Percentiles rank a stretch among this genome's conserved stretches.
phyloP scores from a whole-genome alignment of 2,329 filamentous ascomycete species.

The Thielaviopsis ethacetica region DNA sequence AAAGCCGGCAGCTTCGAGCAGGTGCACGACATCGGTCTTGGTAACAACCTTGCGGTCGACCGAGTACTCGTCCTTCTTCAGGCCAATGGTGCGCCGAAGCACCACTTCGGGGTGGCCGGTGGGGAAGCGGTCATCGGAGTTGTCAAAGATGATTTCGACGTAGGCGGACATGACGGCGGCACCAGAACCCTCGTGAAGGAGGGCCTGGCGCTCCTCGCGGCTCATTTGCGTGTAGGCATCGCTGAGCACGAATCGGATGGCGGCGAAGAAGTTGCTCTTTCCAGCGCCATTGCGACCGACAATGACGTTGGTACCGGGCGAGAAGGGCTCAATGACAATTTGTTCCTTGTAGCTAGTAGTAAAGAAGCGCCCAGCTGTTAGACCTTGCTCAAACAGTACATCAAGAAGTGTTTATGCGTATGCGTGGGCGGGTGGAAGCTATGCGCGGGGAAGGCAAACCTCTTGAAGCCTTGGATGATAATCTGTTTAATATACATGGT shows the following conservation, averaged over 20 bases:
- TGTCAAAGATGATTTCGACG: constrained; percentile 98
- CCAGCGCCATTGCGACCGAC: constrained; percentile 98
- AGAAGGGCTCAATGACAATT: constrained; percentile 96
- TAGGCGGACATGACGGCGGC: constrained; percentile 99
- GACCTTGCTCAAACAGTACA: no score
- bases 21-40: constrained; percentile 84
- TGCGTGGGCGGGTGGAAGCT: constrained; percentile 20
- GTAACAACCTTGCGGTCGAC: constrained; percentile 94
- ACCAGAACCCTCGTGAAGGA: constrained; percentile 95
- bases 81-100: constrained; percentile 80
- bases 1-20: constrained; percentile 90
- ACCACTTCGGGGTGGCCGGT: constrained; percentile 84
- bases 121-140: constrained; percentile 86
- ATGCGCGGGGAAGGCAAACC: constrained; percentile 34
- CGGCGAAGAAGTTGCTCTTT: constrained; percentile 99
- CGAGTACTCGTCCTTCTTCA: constrained; percentile 98
- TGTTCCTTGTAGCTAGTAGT: constrained; percentile 79
- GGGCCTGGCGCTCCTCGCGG: constrained; percentile 83
- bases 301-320: constrained; percentile 92
- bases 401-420: no score
- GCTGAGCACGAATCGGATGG: constrained; percentile 93
- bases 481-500: constrained; percentile 99
- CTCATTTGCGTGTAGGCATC: constrained; percentile 95
- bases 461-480: constrained; percentile 99
- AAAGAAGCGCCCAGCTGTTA: no score